Evolutionary conservation across 2,329 filamentous ascomycete species (phyloP), one percentile per base, ranked within the genome.

Genomic region (Gaeumannomyces sp.): DNA sequence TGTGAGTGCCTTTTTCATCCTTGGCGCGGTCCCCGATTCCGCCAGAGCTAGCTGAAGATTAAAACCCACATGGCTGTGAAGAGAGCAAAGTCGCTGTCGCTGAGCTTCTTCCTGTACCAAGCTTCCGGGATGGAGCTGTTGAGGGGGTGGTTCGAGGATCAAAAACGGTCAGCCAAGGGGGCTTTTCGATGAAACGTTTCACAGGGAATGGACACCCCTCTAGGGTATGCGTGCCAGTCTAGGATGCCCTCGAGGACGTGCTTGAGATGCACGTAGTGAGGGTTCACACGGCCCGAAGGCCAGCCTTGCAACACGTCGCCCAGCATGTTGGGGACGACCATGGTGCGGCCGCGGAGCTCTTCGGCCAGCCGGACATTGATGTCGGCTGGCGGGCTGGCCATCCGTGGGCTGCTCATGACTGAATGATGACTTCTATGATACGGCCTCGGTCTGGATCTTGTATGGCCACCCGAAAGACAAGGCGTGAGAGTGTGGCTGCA

Each of bases 31-130:
- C 29, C 2, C 14, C 7, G 2, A n/a, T 35, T 6, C 22, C 28
- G 25, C 29, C 28, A 58, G 7, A 31, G 8, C 19, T 27, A 8
- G 16, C 25, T 61, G 19, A 25, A 19, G 45, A 50, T 8, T 25
- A 4, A 11, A n/a, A 67, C 72, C 65, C 67, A 75, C 70, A 75
- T 67, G 25, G 70, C 70, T 62, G 73, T 71, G 62, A 76, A 74
- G 4, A 71, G 67, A 28, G 68, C 73, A 65, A 76, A 75, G 66
- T 73, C 69, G n/a, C 73, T 70, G 29, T 72, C 69, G 66, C 74
- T 76, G 59, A 75, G 67, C 8, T 74, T 72, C n/a, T 71, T 69
- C 60, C 74, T 68, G 63, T 71, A 72, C 31, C 64, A 66, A 35
- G 70, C 66, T 28, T 74, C 73, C 6, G 68, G 72, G 58, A 75